Evolutionary conservation across 495 filamentous ascomycete genomes (phyloP).

Genomic region (Penicillium steckii): DNA sequence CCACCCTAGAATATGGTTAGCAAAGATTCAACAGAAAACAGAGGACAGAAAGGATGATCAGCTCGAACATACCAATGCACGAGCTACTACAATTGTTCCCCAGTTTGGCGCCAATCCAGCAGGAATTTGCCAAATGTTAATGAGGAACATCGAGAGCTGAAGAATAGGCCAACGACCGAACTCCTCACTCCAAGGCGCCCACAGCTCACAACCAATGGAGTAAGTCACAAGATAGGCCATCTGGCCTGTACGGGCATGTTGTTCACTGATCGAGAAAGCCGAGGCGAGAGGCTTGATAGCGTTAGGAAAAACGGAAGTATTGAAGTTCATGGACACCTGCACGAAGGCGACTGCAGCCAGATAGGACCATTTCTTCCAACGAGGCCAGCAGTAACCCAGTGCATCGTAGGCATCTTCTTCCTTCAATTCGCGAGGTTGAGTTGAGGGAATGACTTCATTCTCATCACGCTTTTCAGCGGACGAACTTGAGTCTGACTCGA

Average conservation of each 20-base stretch:
- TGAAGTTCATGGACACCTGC: slow-evolving; percentile 80
- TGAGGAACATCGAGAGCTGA: slow-evolving; percentile 64
- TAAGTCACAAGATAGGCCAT: slow-evolving; percentile 71
- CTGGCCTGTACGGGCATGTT: slow-evolving; percentile 62
- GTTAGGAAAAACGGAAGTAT: slow-evolving; percentile 37
- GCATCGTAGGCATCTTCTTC: slow-evolving; percentile 63
- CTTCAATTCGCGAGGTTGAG: slow-evolving; percentile 58
- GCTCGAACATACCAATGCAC: slow-evolving; percentile 47
- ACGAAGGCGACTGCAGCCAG: slow-evolving; percentile 68
- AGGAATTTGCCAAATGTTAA: slow-evolving; percentile 73
- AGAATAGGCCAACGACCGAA: slow-evolving; percentile 69
- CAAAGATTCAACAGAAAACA: background rate
- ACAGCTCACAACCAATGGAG: slow-evolving; percentile 76
- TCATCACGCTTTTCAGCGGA: slow-evolving; percentile 1
- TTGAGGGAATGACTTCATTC: slow-evolving; percentile 8
- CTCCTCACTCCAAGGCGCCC: slow-evolving; percentile 80
- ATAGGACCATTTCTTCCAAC: slow-evolving; percentile 73
- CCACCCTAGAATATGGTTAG: slow-evolving; percentile 26
- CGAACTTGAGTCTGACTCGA: background rate
- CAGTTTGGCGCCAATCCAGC: slow-evolving; percentile 69
- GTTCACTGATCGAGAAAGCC: slow-evolving; percentile 59
- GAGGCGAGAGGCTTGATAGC: slow-evolving; percentile 54
- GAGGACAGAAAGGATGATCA: no score
- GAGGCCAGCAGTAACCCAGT: slow-evolving; percentile 61
- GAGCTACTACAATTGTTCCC: slow-evolving; percentile 58